A percentile compares a stretch with the other conserved stretches of the same genome.
Evolutionary conservation across 2,329 filamentous ascomycete species (phyloP).

Genomic region (Scedosporium boydii): DNA sequence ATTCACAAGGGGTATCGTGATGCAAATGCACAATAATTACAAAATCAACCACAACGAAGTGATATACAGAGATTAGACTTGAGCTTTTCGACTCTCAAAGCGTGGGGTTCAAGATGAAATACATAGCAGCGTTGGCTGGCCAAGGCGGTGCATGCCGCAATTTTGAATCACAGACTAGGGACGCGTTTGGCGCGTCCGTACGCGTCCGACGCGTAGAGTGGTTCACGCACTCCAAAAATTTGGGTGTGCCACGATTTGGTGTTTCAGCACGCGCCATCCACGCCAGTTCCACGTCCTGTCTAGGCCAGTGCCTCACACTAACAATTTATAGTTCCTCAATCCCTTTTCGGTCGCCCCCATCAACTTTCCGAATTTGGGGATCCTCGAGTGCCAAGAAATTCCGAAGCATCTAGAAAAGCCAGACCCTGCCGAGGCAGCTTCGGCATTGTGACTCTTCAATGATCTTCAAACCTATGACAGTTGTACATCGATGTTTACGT

Average conservation of each 20-base stretch:
- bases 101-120: background rate
- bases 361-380: background rate
- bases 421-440: background rate
- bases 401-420: background rate
- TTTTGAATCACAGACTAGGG: slow-evolving; percentile 6
- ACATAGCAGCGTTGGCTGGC: background rate
- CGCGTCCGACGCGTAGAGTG: slow-evolving; percentile 3
- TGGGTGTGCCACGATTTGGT: background rate
- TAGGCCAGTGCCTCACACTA: background rate
- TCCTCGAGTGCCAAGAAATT: background rate
- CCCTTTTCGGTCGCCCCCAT: background rate
- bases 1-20: background rate
- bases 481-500: background rate
- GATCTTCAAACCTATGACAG: background rate
- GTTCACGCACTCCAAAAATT: background rate
- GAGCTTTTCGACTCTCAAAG: too few species aligned
- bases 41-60: too few species aligned
- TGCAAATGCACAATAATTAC: too few species aligned
- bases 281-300: background rate
- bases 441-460: background rate
- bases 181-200: slow-evolving; percentile 1
- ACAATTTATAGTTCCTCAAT: background rate
- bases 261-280: background rate
- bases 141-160: background rate
- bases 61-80: too few species aligned